Evolutionary conservation across 306 rosid genomes (phyloP).

Genomic region (Arachis hypogaea): DNA sequence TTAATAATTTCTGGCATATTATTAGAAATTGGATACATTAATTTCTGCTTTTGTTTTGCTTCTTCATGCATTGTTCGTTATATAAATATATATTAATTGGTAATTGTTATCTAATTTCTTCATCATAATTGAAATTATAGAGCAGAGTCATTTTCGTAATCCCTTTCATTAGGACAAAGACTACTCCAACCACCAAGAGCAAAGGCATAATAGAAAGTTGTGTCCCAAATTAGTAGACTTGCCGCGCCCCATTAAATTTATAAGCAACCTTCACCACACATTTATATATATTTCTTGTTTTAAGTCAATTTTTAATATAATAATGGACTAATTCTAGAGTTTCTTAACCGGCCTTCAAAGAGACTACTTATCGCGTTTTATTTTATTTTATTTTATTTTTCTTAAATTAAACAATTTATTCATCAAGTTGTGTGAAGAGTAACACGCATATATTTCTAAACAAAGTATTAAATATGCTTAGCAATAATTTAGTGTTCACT

Average conservation of each 20-base stretch:
- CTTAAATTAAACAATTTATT: not conserved
- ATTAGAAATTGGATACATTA: no score
- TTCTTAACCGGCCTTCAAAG: not conserved
- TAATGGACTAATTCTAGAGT: not conserved
- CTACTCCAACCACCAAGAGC: conserved; percentile 37
- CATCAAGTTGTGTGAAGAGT: not conserved
- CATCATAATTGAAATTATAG: not conserved
- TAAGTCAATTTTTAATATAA: not conserved
- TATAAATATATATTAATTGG: not conserved
- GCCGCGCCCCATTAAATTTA: conserved; percentile 1
- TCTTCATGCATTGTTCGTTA: not conserved
- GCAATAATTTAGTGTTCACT: conserved; percentile 1
- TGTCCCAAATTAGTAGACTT: conserved; percentile 15
- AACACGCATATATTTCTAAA: not conserved
- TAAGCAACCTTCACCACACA: conserved; percentile 26
- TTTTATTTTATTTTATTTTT: no score
- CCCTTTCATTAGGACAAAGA: conserved; percentile 41
- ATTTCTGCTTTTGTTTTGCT: not conserved
- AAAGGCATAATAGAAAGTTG: conserved; percentile 19
- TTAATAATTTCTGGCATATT: not conserved
- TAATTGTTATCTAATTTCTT: conserved; percentile 20
- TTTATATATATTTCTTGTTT: not conserved
- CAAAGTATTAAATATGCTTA: not conserved
- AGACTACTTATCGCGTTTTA: not conserved
- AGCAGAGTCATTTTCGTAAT: conserved; percentile 40